Base-by-base conservation (phyloP, 805 yeast genomes). In the Saccharomyces paradoxus region DNA sequence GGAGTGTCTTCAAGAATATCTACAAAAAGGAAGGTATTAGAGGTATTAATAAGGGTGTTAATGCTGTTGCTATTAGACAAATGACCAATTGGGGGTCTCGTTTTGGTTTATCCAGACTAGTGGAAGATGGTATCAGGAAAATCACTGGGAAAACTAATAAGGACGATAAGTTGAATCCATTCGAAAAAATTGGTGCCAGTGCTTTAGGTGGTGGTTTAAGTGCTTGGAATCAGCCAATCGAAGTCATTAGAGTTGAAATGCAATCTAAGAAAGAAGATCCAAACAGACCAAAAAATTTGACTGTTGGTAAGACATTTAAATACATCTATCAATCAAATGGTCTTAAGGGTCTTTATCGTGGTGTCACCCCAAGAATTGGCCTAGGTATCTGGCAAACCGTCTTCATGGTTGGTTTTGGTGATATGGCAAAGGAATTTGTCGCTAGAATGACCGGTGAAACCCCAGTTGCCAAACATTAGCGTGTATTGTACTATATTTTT, bases 51-150 rank as follows among this genome's bases (percentile, higher is more conserved):
- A 90, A 87, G 75, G 99, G 99, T 71, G 98, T 92, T 56, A 92
- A 92, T 69, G 99, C 99, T 8, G 97, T 92, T 56, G 98, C 98
- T n/a, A 86, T 92, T 61, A 86, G 99, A 75, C 99, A 94, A 72
- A 87, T 89, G 88, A 92, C 98, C 62, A 94, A 94, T 74, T 94
- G 99, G 99, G 99, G 99, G 51, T 89, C 97, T 21, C 81, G 99
- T 69, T 92, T 91, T 66, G 99, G 98, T 37, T 79, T 94, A 46
- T 80, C 96, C 2, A 82, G 99, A 69, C 79, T 91, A 66, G 95
- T 96, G 31, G 99, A 94, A 77, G 92, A 88, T 63, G 76, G 74
- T 3, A 89, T 94, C 65, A 83, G 88, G 67, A 77, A 75, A 49
- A 50, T 78, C 13, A 80, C 84, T 24, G 83, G 83, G 53, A 87